Evolutionary conservation across 2,329 filamentous ascomycete species (phyloP).

Genomic region (Paraphaeosphaeria sporulosa): DNA sequence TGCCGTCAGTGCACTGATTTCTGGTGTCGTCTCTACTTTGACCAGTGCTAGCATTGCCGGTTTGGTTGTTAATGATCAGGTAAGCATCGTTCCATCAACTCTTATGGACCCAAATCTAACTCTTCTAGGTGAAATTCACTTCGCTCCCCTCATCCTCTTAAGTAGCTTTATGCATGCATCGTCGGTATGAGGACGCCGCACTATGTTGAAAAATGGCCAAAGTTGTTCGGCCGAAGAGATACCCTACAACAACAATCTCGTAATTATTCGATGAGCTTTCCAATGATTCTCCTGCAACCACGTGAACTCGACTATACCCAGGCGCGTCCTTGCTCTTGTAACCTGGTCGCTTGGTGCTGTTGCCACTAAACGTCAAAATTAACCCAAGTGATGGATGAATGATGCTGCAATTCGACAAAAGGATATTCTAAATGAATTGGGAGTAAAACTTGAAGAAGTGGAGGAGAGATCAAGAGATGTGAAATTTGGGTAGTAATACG

Average conservation of each 20-base stretch:
- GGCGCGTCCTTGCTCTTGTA: neutral
- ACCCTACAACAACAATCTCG: neutral
- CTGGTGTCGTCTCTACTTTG: constrained; percentile 80
- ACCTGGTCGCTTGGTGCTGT: neutral
- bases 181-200: too few species aligned
- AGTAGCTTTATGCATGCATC: neutral
- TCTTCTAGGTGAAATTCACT: constrained; percentile 14
- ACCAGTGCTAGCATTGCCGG: constrained; percentile 68
- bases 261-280: neutral
- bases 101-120: constrained; percentile 8
- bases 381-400: neutral
- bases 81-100: constrained; percentile 10
- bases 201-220: neutral
- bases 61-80: constrained; percentile 63
- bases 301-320: neutral
- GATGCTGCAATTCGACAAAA: neutral
- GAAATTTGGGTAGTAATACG: neutral
- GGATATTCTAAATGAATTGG: neutral
- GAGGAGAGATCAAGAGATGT: neutral
- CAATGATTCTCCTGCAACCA: neutral
- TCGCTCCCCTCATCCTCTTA: neutral
- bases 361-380: neutral
- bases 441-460: neutral
- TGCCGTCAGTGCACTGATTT: constrained; percentile 77
- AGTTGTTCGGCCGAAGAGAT: neutral